Percentiles rank a stretch among this genome's conserved stretches.
These are phyloP conservation scores for Sporisorium exsertum DNA, from an alignment of 1,284 basidiomycete genomes.

Conservation along the genomic window DNA sequence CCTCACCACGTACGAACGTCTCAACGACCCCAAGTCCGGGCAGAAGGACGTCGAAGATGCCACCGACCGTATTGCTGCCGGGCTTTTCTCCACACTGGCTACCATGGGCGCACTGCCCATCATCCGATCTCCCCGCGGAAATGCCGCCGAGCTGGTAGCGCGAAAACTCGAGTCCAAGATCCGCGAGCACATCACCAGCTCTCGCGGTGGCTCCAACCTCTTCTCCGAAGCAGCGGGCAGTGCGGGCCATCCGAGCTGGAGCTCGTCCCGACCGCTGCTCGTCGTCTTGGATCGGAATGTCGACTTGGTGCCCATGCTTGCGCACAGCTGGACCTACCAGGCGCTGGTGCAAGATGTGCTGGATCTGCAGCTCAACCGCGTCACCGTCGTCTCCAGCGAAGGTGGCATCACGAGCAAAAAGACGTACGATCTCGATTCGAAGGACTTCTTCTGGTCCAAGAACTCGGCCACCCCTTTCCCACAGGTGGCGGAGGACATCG, in stretches of 20 bases:
- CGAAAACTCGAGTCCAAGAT: conserved; percentile 93
- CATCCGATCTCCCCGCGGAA: conserved; percentile 92
- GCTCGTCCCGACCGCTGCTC: conserved; percentile 73
- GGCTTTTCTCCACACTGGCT: conserved; percentile 91
- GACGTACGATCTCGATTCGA: conserved; percentile 91
- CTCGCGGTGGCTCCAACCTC: conserved; percentile 70
- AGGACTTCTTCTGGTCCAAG: conserved; percentile 99
- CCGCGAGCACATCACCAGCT: conserved; percentile 87
- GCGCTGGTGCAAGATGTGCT: conserved; percentile 97
- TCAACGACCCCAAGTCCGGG: conserved; percentile 90
- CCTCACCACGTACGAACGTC: conserved; percentile 78
- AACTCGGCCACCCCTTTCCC: conserved; percentile 97
- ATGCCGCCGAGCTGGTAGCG: conserved; percentile 98
- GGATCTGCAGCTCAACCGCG: conserved; percentile 95
- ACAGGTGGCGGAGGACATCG: conserved; percentile 97
- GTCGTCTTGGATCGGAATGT: conserved; percentile 94
- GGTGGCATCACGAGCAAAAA: conserved; percentile 50
- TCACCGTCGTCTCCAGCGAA: conserved; percentile 75
- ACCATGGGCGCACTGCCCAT: conserved; percentile 93
- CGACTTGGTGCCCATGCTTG: conserved; percentile 92
- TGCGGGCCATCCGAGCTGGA: conserved; percentile 35
- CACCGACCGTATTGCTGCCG: conserved; percentile 89
- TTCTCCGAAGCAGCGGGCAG: conserved; percentile 62
- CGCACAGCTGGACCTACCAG: conserved; percentile 99
- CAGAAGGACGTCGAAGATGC: conserved; percentile 94